Conservation (phyloP, 179 eudicot species). For the Silene vulgaris region DNA sequence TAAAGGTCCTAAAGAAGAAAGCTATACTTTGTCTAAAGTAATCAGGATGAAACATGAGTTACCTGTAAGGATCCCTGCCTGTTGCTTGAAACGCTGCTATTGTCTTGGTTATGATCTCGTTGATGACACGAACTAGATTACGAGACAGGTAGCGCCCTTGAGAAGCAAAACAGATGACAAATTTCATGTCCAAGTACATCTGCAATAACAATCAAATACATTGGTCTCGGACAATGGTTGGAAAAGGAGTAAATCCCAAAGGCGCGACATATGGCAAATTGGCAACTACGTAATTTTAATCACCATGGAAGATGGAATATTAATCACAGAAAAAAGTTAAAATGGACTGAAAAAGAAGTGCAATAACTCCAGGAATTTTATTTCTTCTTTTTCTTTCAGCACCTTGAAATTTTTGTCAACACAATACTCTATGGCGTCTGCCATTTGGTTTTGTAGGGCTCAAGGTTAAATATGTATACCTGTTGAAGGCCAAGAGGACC, state of each 20-base stretch:
- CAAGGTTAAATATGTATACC: constrained; percentile 35
- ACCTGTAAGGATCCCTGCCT: constrained; percentile 89
- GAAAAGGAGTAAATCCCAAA: neutral
- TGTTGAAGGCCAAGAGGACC: constrained; percentile 91
- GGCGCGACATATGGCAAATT: neutral
- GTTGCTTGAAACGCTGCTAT: constrained; percentile 69
- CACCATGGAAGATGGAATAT: neutral
- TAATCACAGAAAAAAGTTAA: neutral
- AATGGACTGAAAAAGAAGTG: neutral
- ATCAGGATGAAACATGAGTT: constrained; percentile 12
- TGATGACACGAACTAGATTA: constrained; percentile 63
- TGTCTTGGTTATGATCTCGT: constrained; percentile 74
- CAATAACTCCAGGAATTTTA: neutral
- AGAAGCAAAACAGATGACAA: constrained; percentile 79
- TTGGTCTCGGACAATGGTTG: neutral
- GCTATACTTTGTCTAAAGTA: neutral
- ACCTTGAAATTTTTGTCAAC: neutral
- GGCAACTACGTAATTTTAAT: neutral
- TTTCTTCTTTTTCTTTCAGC: neutral
- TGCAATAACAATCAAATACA: constrained; percentile 29
- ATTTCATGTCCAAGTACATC: constrained; percentile 94
- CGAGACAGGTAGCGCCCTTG: constrained; percentile 89
- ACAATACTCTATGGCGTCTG: neutral
- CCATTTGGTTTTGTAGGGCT: neutral
- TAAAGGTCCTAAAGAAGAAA: neutral